These are phyloP conservation scores for Chlamydomonas eustigma DNA, from an alignment of 139 green algal species.

Conservation along the genomic window DNA sequence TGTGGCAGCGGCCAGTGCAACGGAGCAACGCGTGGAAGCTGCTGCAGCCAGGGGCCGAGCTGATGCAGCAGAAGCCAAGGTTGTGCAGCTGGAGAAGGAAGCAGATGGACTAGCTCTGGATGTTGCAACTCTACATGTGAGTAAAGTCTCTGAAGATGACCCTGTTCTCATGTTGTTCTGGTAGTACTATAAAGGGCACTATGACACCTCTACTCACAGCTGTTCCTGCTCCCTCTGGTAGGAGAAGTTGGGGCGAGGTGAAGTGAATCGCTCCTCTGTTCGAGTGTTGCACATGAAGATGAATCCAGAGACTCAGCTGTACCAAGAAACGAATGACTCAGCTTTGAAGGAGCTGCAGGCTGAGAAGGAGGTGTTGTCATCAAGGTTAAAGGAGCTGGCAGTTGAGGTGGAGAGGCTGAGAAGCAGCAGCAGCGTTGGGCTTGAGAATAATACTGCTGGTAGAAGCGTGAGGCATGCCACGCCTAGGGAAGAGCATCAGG, in stretches of 20 bases:
- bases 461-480: too few species aligned
- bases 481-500: too few species aligned
- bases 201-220: background rate
- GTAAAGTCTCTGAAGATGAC: too few species aligned
- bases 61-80: slow-evolving; percentile 1
- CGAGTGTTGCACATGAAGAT: slow-evolving; percentile 69
- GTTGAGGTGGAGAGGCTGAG: background rate
- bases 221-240: slow-evolving; percentile 14
- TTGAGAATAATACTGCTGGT: too few species aligned
- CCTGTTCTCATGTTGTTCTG: too few species aligned
- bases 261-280: slow-evolving; percentile 49
- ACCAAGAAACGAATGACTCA: slow-evolving; percentile 14
- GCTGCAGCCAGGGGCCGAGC: background rate
- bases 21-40: background rate
- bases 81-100: slow-evolving; percentile 15
- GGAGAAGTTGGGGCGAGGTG: slow-evolving; percentile 60
- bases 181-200: too few species aligned
- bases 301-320: slow-evolving; percentile 16
- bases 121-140: background rate
- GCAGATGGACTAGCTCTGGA: slow-evolving; percentile 3
- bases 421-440: too few species aligned
- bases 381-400: background rate
- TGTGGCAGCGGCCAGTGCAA: background rate
- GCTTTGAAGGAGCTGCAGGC: slow-evolving; percentile 26
- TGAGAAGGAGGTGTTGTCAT: slow-evolving; percentile 29